These are phyloP conservation scores for Penicillium sp. DNA, from an alignment of 2,329 filamentous ascomycete species.

Conservation along the genomic window DNA sequence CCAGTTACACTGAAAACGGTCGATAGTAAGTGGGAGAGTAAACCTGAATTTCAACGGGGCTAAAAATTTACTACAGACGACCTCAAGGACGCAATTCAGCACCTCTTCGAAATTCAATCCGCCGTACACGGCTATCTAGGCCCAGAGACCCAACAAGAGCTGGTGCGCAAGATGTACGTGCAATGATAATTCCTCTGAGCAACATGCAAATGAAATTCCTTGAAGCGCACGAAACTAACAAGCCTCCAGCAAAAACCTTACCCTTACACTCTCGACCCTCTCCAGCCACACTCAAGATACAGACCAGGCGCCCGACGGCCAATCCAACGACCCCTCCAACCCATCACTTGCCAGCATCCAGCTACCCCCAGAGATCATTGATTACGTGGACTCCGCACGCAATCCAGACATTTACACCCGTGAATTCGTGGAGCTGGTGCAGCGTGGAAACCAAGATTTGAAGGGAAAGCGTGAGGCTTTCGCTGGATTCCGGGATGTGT, in stretches of 20 bases:
- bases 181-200: too few relatives aligned
- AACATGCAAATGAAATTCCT: too few relatives aligned
- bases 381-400: constrained; percentile 62
- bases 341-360: constrained; percentile 52
- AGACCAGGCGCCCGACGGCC: constrained; percentile 23
- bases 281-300: constrained; percentile 36
- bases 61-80: constrained; percentile 41
- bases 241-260: constrained; percentile 49
- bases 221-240: constrained; percentile 1
- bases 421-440: constrained; percentile 64
- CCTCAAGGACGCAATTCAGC: constrained; percentile 62
- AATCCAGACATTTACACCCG: constrained; percentile 68
- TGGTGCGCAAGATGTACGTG: constrained; percentile 59
- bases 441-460: constrained; percentile 62
- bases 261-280: constrained; percentile 55
- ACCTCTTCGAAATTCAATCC: constrained; percentile 62
- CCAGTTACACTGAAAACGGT: constrained; percentile 23
- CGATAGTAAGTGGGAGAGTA: constrained; percentile 14
- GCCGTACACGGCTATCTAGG: constrained; percentile 61
- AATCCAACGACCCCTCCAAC: constrained; percentile 32
- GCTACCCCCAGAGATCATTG: constrained; percentile 62
- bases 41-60: not conserved
- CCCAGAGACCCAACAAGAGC: constrained; percentile 55
- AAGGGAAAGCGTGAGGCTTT: constrained; percentile 63
- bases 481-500: constrained; percentile 57